phyloP scores from a whole-genome alignment of 108 stramenopile genomes.

The Nitzschia inconspicua region DNA sequence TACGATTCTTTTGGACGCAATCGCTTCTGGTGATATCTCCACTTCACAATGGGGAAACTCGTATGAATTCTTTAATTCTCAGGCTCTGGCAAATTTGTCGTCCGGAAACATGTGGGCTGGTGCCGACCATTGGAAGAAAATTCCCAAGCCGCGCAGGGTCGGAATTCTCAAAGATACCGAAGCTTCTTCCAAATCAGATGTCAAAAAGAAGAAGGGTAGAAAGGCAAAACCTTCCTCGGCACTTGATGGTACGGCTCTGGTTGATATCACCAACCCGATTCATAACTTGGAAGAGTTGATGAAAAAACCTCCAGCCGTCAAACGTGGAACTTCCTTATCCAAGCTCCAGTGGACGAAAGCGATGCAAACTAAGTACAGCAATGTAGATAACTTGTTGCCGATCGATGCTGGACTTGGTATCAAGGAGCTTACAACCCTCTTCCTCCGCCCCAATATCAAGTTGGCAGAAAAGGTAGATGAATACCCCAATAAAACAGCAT shows the following conservation, averaged over 20 bases:
- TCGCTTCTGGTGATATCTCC: conserved; percentile 57
- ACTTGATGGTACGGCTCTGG: conserved; percentile 16
- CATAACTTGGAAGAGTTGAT: conserved; percentile 23
- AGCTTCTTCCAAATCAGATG: background rate
- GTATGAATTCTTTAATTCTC: conserved; percentile 63
- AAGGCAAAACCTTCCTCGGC: conserved; percentile 29
- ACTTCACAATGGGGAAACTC: conserved; percentile 36
- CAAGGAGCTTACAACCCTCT: conserved; percentile 57
- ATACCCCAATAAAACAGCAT: no score
- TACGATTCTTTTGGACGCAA: conserved; percentile 62
- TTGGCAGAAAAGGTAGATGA: conserved; percentile 12
- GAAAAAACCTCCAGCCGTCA: conserved; percentile 40
- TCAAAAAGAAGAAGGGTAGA: conserved; percentile 20
- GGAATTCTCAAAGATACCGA: background rate
- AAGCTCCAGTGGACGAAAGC: conserved; percentile 61
- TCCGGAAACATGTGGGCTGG: conserved; percentile 84
- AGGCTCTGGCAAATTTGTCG: conserved; percentile 59
- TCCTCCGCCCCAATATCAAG: conserved; percentile 68
- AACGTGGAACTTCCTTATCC: background rate
- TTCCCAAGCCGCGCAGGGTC: conserved; percentile 5
- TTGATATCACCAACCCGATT: conserved; percentile 23
- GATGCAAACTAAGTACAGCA: conserved; percentile 35
- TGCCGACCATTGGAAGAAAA: conserved; percentile 86
- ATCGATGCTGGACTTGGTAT: conserved; percentile 64
- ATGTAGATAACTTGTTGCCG: conserved; percentile 70